Evolutionary conservation across 2,329 filamentous ascomycete species (phyloP), one percentile per base, ranked within the genome.

Genomic region (Graphium sp.): DNA sequence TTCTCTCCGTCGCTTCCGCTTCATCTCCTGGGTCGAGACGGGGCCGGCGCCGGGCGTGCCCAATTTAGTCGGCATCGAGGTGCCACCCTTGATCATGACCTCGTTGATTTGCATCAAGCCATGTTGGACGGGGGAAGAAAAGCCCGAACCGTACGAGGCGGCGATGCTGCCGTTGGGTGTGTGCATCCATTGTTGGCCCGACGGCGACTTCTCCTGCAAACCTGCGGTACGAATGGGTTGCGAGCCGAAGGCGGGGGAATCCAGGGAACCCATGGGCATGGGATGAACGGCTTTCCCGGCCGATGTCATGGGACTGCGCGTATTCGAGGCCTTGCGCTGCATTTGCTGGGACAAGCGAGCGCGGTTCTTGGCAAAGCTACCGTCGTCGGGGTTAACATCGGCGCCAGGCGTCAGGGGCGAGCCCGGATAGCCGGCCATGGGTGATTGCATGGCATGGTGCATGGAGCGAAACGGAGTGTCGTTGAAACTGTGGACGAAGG

Each of bases 151-250:
- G 28, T 82, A 75, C 46, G 83, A 92, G 7, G 85, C 91, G 18
- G 81, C 76, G 15, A 81, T 66, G 47, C 81, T 91, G 35, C 52
- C 54, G 15, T 74, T 77, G 3, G 84, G 80, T 0, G 82, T 91
- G 38, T 81, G 78, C 40, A 91, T 79, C 81, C 84, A 94, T 46
- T 89, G 82, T n/a, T n/a, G n/a, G 33, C 73, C 77, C n/a, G 83
- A 84, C 18, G 82, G 63, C 11, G 78, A 81, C 55, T 91, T 89
- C 40, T 84, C 77, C 46, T 85, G 80, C 39, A 62, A 58, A 33
- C 74, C 58, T 9, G 66, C 62, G 15, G 75, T 72, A 37, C 79
- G 70, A 45, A 92, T 89, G 19, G 82, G 75, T 45, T 89, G 82
- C 3, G 76, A 65, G 9, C 71, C 72, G 43, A 84, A 85, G 40